phyloP scores from a whole-genome alignment of 805 yeast species.

The Suhomyces sp. region DNA sequence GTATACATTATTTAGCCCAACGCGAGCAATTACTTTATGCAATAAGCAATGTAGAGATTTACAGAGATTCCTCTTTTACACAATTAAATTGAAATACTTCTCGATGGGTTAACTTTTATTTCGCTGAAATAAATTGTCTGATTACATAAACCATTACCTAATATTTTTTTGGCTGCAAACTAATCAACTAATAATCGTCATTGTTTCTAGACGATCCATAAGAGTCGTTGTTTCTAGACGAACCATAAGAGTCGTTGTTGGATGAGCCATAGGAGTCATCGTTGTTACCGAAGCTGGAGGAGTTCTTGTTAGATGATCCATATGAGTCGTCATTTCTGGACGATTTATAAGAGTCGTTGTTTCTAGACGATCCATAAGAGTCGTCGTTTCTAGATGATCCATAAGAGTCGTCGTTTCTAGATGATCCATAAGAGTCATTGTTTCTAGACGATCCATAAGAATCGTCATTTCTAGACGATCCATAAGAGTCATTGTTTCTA shows the following conservation, averaged over 20 bases:
- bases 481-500: constrained; percentile 13
- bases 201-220: constrained; percentile 6
- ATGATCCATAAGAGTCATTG: constrained; percentile 22
- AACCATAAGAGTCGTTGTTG: constrained; percentile 17
- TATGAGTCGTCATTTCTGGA: constrained; percentile 12
- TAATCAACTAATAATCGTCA: neutral
- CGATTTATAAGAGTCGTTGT: constrained; percentile 17
- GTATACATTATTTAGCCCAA: neutral
- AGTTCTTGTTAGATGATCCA: constrained; percentile 6
- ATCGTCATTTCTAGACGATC: constrained; percentile 11
- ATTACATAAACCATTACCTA: neutral
- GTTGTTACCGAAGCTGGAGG: neutral
- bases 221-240: constrained; percentile 9
- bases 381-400: constrained; percentile 18
- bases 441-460: constrained; percentile 12
- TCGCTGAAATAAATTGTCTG: neutral
- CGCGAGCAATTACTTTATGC: neutral
- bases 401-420: constrained; percentile 11
- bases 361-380: constrained; percentile 21
- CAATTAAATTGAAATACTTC: neutral
- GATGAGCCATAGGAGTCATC: constrained; percentile 14
- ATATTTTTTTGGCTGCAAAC: neutral
- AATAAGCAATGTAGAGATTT: neutral
- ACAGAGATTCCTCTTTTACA: neutral
- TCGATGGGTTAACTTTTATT: neutral